A percentile compares a stretch with the other conserved stretches of the same genome.
Conservation (phyloP, 208 protist species). For the Trypanosoma grayi region DNA sequence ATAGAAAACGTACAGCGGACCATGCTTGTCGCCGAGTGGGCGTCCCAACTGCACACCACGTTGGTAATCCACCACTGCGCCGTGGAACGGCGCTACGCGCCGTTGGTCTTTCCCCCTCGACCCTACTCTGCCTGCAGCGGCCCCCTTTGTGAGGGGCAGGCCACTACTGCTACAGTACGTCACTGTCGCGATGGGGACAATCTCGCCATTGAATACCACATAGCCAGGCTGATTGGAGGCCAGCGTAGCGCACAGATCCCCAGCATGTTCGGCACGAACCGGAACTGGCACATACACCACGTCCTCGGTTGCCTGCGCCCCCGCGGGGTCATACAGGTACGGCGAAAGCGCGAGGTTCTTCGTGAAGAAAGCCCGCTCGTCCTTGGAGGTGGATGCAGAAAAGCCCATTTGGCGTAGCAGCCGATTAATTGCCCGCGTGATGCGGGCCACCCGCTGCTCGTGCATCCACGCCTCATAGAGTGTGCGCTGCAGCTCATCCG, state of each 20-base stretch:
- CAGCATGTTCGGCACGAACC: slow-evolving; percentile 11
- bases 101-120: background rate
- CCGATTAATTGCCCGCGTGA: slow-evolving; percentile 12
- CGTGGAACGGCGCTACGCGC: slow-evolving; percentile 27
- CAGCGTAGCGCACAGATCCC: slow-evolving; percentile 14
- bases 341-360: slow-evolving; percentile 28
- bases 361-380: slow-evolving; percentile 7
- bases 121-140: background rate
- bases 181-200: slow-evolving; percentile 32
- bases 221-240: slow-evolving; percentile 18
- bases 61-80: slow-evolving; percentile 66
- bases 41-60: slow-evolving; percentile 59
- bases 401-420: slow-evolving; percentile 11
- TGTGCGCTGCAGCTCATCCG: background rate
- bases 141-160: background rate
- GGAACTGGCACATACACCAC: slow-evolving; percentile 26
- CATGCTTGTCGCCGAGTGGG: slow-evolving; percentile 37
- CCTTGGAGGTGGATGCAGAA: background rate
- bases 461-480: slow-evolving; percentile 3
- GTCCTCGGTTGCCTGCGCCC: background rate
- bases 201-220: slow-evolving; percentile 35
- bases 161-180: background rate
- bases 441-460: slow-evolving; percentile 1
- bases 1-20: slow-evolving; percentile 35
- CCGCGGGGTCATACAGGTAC: slow-evolving; percentile 15